Base-by-base conservation (phyloP, 2,329 filamentous ascomycete genomes). In the Chaetomiaceae sp. region DNA sequence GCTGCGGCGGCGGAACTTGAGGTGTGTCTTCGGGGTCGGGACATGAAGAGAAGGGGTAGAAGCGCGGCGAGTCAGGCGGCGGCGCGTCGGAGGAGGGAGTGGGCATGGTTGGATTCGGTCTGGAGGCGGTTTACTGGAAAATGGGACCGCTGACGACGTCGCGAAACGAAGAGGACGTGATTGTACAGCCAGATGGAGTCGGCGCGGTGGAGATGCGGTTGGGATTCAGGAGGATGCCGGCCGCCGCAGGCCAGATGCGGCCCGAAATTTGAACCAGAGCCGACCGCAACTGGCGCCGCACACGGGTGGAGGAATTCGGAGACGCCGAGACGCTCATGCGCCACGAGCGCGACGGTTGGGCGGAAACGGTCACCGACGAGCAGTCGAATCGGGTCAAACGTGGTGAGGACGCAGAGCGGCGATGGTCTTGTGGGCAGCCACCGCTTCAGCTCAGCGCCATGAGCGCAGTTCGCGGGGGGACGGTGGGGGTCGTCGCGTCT, bases 11-110 rank as follows among this genome's bases (percentile, higher is more conserved):
- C 7, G 7, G 12, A 22, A 42, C 29, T 15, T 43, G 39, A 20
- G 34, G 41, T 10, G 35, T 15, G 12, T 47, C 49, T 32, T 57
- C 55, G 47, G 49, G 48, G 22, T 59, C 58, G 45, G 58, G 57
- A 42, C 58, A 59, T 56, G 54, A 54, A 42, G 57, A 53, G 44
- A 58, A 56, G 20, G 52, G 42, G 24, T 45, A 54, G 4, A 65
- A 62, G 47, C 61, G 62, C 36, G 67, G 63, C 37, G 67, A 66
- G 32, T 63, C 58, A 26, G 63, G 62, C 51, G 65, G 62, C 36
- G 66, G 61, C 38, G 65, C 64, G 55, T 69, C 68, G 43, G 67
- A 65, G 14, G 70, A 72, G 47, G 70, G 70, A 19, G 70, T 73
- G 51, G 70, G 70, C 70, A 73, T 73, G 53, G 30, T 26, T 42